Evolutionary conservation across 2,329 filamentous ascomycete genomes (phyloP), one percentile per base, ranked within the genome.

Genomic region (Colletotrichum truncatum): DNA sequence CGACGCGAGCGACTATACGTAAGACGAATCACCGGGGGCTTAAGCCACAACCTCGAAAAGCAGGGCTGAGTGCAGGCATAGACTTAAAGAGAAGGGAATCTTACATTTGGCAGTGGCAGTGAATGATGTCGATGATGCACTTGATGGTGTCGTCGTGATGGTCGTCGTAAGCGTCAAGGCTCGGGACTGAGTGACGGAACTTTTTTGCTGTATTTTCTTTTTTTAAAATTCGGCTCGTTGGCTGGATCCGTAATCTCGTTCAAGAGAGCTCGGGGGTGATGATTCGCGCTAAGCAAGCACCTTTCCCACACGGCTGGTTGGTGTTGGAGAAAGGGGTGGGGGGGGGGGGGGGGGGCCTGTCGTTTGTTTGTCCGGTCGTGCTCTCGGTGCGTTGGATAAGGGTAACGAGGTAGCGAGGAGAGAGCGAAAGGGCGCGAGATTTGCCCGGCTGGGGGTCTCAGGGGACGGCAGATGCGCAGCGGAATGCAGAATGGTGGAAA

Each of bases 201-300:
- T 34, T 46, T 46, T 46, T 25, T 14, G 8, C 38, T 14, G 30
- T 32, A 34, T 64, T 52, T 53, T 48, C 25, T 21, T 49, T 57
- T 43, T 52, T 34, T 34, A 43, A 25, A 23, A 48, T 18, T 53
- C 25, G 39, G 46, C 28, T 34, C 21, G 28, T 39, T 38, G 41
- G 60, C 60, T 59, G 60, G 46, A 60, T 60, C 61, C 61, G 55
- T 41, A 64, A 64, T 60, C 55, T 61, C 56, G 48, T 54, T n/a
- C 56, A 64, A 59, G 48, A n/a, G 46, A 46, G 56, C 51, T 54
- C 62, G 61, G 62, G 62, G 48, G 39, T 64, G 60, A 51, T 45
- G 45, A 58, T 58, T 57, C 32, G 60, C 60, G 52, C 53, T 63
- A 63, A 51, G 46, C 57, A n/a, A 18, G 60, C 53, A 51, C 60